Base-by-base conservation (phyloP, 345 rosid genomes). In the Eucalyptus coolabah region DNA sequence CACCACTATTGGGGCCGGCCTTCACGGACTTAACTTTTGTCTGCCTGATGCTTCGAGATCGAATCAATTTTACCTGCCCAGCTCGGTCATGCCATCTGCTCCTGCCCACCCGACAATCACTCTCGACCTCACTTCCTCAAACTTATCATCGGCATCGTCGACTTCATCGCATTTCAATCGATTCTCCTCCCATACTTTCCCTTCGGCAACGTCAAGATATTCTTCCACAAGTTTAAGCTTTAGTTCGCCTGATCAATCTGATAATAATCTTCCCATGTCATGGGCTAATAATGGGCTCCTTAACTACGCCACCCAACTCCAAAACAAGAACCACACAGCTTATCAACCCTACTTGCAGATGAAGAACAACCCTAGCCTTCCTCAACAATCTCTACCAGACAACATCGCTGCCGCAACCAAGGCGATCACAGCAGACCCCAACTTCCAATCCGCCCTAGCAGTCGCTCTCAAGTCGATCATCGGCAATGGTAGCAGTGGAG, bases 401-500 rank as follows among this genome's bases (percentile, higher is more conserved):
- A 90, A 93, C 83, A 93, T 96, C 12, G 93, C 95, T 9, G 96
- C 95, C 4, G 96, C 95, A 54, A 94, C 96, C 56, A 93, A 95
- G 92, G 98, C 97, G 21, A 94, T 96, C 91, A 95, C 98, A 1
- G 90, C 96, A 3, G 96, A 97, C 91, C 99, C 99, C 53, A 94
- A 89, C 93, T 97, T 96, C 88, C 99, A 95, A 86, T 93, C 99
- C 9, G 99, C 96, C 88, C 90, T 97, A 37, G 96, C 93, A 1
- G 94, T 94, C 44, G 99, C 97, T 65, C 94, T 97, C 60, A 89
- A 95, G 32, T 96, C 99, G 40, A 94, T 97, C 90, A 96, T 97
- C 19, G 80, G 91, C 54, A 86, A 42, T 12, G 67, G 87, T 32
- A 40, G 19, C 37, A 60, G 69, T 28, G 63, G 87, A 18, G 87